phyloP scores from a whole-genome alignment of 164 flowering plant genomes.

The Liriodendron chinense region DNA sequence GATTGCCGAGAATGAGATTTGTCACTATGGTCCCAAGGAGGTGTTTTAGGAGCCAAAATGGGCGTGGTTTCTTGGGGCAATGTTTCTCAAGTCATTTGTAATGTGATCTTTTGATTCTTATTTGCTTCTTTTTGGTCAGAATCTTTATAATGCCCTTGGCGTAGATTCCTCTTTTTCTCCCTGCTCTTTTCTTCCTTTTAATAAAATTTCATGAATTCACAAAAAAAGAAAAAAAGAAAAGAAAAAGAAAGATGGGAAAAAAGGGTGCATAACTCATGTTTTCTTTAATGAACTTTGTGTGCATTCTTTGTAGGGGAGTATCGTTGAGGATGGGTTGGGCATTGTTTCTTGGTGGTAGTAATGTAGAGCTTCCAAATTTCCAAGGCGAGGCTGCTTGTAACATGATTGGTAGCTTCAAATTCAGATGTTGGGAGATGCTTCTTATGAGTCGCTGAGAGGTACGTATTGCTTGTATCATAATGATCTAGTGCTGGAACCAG shows the following conservation, averaged over 20 bases:
- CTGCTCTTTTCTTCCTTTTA: neutral
- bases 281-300: neutral
- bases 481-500: neutral
- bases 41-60: too few relatives aligned
- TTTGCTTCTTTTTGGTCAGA: neutral
- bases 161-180: neutral
- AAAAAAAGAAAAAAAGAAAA: too few relatives aligned
- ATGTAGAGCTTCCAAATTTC: neutral
- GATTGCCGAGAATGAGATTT: too few relatives aligned
- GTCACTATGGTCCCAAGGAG: too few relatives aligned
- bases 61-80: too few relatives aligned
- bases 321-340: slow-evolving; percentile 9
- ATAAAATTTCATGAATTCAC: too few relatives aligned
- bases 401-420: neutral
- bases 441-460: neutral
- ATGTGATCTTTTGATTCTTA: neutral
- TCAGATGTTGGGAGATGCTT: neutral
- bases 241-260: neutral
- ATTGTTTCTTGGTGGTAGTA: slow-evolving; percentile 12
- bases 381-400: neutral
- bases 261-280: neutral
- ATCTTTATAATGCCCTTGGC: neutral
- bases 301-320: neutral
- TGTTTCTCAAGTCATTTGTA: too few relatives aligned
- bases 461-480: too few relatives aligned